These are phyloP conservation scores for Globisporangium solare DNA, from an alignment of 352 stramenopile genomes.

Conservation along the genomic window DNA sequence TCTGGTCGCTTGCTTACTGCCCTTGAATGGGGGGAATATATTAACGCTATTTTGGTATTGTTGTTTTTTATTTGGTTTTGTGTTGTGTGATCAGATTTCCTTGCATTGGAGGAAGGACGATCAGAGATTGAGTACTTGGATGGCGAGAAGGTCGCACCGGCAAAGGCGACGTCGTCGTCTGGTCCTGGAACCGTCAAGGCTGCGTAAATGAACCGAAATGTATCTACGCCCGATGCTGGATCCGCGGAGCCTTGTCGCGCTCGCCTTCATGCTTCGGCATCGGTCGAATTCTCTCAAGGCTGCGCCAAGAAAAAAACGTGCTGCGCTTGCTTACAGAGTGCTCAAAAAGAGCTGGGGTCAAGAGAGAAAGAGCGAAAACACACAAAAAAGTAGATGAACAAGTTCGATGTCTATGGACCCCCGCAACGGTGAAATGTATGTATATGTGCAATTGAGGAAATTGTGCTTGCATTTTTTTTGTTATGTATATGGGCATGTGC, in stretches of 20 bases:
- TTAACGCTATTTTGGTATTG: slow-evolving; percentile 1
- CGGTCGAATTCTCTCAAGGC: neutral
- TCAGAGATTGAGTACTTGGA: slow-evolving; percentile 44
- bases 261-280: neutral
- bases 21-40: neutral
- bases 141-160: slow-evolving; percentile 21
- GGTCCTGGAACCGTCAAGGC: neutral
- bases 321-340: neutral
- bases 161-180: slow-evolving; percentile 5
- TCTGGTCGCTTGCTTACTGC: neutral
- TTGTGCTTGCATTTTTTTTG: neutral
- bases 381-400: neutral
- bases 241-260: neutral
- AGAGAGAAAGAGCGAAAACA: neutral
- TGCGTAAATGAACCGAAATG: neutral
- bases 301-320: neutral
- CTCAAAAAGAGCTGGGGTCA: neutral
- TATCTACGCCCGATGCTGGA: neutral
- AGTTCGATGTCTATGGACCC: neutral
- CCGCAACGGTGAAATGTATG: slow-evolving; percentile 1
- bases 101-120: slow-evolving; percentile 53
- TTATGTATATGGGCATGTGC: neutral
- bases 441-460: slow-evolving; percentile 1
- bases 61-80: neutral
- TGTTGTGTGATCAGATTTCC: slow-evolving; percentile 35